phyloP scores from a whole-genome alignment of 2,329 filamentous ascomycete species.

The Amesomyces nigricolor region DNA sequence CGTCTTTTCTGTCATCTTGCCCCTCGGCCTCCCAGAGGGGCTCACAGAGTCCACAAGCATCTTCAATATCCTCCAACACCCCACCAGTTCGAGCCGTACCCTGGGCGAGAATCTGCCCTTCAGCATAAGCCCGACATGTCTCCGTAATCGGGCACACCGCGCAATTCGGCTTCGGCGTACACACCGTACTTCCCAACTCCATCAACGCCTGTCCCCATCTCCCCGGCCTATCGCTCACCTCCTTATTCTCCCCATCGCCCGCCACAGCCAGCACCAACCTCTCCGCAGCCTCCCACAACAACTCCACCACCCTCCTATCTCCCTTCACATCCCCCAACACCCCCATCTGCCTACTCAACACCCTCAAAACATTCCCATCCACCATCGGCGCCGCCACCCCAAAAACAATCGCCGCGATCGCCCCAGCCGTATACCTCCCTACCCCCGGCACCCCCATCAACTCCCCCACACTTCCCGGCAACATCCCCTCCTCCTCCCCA shows the following conservation, averaged over 20 bases:
- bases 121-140: slow-evolving; percentile 47
- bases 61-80: slow-evolving; percentile 42
- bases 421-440: slow-evolving; percentile 57
- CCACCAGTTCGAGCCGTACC: slow-evolving; percentile 4
- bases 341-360: slow-evolving; percentile 56
- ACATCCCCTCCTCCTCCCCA: slow-evolving; percentile 37
- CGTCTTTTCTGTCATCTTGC: too few species aligned
- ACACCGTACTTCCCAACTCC: slow-evolving; percentile 60
- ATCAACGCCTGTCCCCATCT: slow-evolving; percentile 61
- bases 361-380: slow-evolving; percentile 58
- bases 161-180: slow-evolving; percentile 55
- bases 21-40: slow-evolving; percentile 39
- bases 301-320: slow-evolving; percentile 46
- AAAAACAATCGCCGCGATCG: slow-evolving; percentile 58
- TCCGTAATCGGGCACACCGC: slow-evolving; percentile 43
- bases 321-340: slow-evolving; percentile 51
- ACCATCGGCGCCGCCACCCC: slow-evolving; percentile 55
- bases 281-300: slow-evolving; percentile 54
- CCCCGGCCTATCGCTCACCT: slow-evolving; percentile 47
- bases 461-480: slow-evolving; percentile 43
- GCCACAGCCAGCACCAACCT: slow-evolving; percentile 49
- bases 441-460: slow-evolving; percentile 53
- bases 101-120: slow-evolving; percentile 36
- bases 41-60: slow-evolving; percentile 45
- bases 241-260: slow-evolving; percentile 28